A percentile compares a stretch with the other conserved stretches of the same genome.
Conservation (phyloP, 805 yeast genomes). For the Candida maesae region DNA sequence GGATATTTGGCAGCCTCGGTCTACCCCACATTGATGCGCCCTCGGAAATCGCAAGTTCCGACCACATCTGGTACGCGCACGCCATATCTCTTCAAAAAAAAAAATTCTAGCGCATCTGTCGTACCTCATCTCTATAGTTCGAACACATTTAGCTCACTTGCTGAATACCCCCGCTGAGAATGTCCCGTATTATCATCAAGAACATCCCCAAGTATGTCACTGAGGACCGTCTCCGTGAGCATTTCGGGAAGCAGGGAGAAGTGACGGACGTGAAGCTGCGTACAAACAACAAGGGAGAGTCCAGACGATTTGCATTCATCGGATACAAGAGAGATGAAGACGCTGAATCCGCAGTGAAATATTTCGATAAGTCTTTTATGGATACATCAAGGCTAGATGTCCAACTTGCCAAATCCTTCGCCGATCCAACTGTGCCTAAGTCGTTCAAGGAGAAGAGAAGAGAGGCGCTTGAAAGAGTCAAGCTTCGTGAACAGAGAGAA, state of each 20-base stretch:
- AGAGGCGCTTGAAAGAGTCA: constrained; percentile 45
- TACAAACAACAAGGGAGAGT: constrained; percentile 77
- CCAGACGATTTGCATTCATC: constrained; percentile 89
- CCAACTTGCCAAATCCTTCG: constrained; percentile 76
- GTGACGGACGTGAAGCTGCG: constrained; percentile 88
- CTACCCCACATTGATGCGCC: too few relatives aligned
- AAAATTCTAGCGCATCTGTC: not conserved
- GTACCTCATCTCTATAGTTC: too few relatives aligned
- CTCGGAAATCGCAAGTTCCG: too few relatives aligned
- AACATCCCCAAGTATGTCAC: constrained; percentile 77
- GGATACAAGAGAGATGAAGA: constrained; percentile 75
- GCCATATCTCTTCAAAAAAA: not conserved
- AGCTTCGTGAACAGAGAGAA: constrained; percentile 47
- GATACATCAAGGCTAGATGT: constrained; percentile 82
- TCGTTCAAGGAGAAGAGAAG: constrained; percentile 52
- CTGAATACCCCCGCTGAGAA: constrained; percentile 16
- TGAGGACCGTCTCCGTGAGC: constrained; percentile 67
- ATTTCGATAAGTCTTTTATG: constrained; percentile 72
- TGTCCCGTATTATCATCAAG: constrained; percentile 90
- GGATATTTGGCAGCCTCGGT: too few relatives aligned
- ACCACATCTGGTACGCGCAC: too few relatives aligned
- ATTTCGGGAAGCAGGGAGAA: constrained; percentile 54
- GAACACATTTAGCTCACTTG: too few relatives aligned
- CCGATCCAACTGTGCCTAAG: constrained; percentile 76
- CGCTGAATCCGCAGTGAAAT: constrained; percentile 74